Evolutionary conservation across 805 yeast genomes (phyloP).

Genomic region (Wickerhamiella brachini): DNA sequence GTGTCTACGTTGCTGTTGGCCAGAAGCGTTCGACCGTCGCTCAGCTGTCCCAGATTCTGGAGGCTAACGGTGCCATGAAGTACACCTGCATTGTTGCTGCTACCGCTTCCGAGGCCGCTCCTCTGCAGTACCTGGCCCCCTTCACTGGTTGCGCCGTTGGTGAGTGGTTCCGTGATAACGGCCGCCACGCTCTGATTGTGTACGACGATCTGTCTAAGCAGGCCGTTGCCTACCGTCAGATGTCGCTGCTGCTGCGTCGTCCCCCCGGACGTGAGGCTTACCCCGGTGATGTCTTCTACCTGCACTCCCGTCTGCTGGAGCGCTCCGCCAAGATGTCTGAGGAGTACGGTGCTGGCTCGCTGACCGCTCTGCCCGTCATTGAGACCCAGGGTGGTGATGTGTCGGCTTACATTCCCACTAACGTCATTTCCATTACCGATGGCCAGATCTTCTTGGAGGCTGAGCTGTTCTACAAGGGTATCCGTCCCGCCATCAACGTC

Average conservation of each 20-base stretch:
- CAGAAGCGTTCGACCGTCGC: slow-evolving; percentile 99
- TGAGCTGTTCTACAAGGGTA: slow-evolving; percentile 99
- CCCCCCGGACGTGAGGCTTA: slow-evolving; percentile 96
- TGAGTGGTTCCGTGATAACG: slow-evolving; percentile 99
- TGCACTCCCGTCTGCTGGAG: slow-evolving; percentile 88
- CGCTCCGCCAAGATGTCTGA: slow-evolving; percentile 97
- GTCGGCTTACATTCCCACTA: slow-evolving; percentile 94
- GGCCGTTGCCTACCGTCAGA: slow-evolving; percentile 99
- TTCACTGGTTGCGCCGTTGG: slow-evolving; percentile 99
- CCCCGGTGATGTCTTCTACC: slow-evolving; percentile 95
- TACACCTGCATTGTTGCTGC: slow-evolving; percentile 98
- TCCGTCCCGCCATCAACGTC: slow-evolving; percentile 99
- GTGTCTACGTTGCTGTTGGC: slow-evolving; percentile 99
- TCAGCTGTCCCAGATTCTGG: slow-evolving; percentile 97
- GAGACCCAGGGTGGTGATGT: slow-evolving; percentile 99
- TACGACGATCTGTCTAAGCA: slow-evolving; percentile 98
- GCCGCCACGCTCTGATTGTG: slow-evolving; percentile 92
- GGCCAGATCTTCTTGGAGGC: slow-evolving; percentile 99
- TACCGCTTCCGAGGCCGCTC: slow-evolving; percentile 99
- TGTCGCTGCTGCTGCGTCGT: slow-evolving; percentile 92
- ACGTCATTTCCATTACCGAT: slow-evolving; percentile 93
- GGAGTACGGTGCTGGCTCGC: slow-evolving; percentile 79
- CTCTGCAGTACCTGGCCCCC: slow-evolving; percentile 99
- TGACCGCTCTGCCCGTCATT: slow-evolving; percentile 91
- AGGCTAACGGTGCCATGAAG: slow-evolving; percentile 94